phyloP scores from a whole-genome alignment of 106 monocot species.

The Posidonia australis region DNA sequence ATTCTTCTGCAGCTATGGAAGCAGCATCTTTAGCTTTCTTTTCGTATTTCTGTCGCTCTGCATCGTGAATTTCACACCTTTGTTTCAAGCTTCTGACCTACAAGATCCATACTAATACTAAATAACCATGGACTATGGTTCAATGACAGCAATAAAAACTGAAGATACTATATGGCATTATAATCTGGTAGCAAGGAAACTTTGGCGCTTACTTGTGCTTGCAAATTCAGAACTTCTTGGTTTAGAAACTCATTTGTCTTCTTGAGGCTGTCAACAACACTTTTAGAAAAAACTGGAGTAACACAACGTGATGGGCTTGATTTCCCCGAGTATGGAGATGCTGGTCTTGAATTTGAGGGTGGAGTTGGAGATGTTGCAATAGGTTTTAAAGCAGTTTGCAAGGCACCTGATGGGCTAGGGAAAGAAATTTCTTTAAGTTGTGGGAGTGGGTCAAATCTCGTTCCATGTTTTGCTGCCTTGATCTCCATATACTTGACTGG shows the following conservation, averaged over 20 bases:
- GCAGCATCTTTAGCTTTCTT: slow-evolving; percentile 36
- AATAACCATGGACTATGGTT: not conserved
- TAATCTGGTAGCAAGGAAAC: not conserved
- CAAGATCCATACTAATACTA: not conserved
- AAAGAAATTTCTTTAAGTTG: slow-evolving; percentile 50
- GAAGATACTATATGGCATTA: not conserved
- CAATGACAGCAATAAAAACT: not conserved
- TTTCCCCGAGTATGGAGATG: slow-evolving; percentile 43
- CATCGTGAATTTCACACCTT: slow-evolving; percentile 45
- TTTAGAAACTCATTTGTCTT: slow-evolving; percentile 37
- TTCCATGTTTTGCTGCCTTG: slow-evolving; percentile 31
- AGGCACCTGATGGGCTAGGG: slow-evolving; percentile 29
- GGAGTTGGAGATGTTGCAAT: slow-evolving; percentile 30
- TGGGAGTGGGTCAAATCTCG: slow-evolving; percentile 23
- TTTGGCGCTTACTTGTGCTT: slow-evolving; percentile 24
- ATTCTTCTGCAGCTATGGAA: slow-evolving; percentile 27
- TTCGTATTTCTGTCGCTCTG: slow-evolving; percentile 29
- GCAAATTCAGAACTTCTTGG: slow-evolving; percentile 41
- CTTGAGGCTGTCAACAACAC: slow-evolving; percentile 31
- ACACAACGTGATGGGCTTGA: slow-evolving; percentile 24
- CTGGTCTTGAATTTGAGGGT: slow-evolving; percentile 21
- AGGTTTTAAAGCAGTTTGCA: slow-evolving; percentile 47
- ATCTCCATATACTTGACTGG: slow-evolving; percentile 14
- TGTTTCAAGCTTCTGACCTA: slow-evolving; percentile 40
- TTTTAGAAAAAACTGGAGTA: slow-evolving; percentile 30